A percentile compares a stretch with the other conserved stretches of the same genome.
Evolutionary conservation across 1,139 yeast species (phyloP).

Genomic region (Geotrichum carabidarum): DNA sequence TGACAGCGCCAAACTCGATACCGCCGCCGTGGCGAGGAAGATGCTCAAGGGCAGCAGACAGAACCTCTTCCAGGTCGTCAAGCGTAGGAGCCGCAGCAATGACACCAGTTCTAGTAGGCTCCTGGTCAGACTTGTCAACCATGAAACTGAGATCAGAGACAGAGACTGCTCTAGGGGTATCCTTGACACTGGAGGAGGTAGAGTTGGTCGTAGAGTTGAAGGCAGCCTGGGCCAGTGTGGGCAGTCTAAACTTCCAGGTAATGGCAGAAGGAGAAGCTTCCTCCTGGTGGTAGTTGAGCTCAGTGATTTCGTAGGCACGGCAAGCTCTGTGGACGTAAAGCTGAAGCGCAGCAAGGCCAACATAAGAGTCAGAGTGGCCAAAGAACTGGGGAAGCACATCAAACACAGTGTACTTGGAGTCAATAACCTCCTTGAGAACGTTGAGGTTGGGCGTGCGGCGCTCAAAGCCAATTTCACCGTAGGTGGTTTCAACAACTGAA

Average conservation of each 20-base stretch:
- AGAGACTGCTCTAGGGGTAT: slow-evolving; percentile 71
- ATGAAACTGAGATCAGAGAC: slow-evolving; percentile 87
- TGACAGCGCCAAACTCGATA: slow-evolving; percentile 25
- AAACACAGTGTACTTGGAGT: slow-evolving; percentile 91
- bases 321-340: slow-evolving; percentile 94
- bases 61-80: slow-evolving; percentile 83
- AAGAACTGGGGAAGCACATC: slow-evolving; percentile 92
- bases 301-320: slow-evolving; percentile 88
- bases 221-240: slow-evolving; percentile 63
- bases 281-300: slow-evolving; percentile 58
- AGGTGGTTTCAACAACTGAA: slow-evolving; percentile 76
- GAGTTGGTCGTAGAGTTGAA: slow-evolving; percentile 25
- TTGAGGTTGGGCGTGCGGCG: slow-evolving; percentile 81
- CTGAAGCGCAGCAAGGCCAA: slow-evolving; percentile 93
- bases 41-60: slow-evolving; percentile 68
- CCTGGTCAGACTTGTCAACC: slow-evolving; percentile 56
- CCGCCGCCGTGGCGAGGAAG: slow-evolving; percentile 46
- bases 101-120: slow-evolving; percentile 77
- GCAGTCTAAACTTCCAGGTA: slow-evolving; percentile 88
- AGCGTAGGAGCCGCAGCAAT: slow-evolving; percentile 76
- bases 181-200: slow-evolving; percentile 22
- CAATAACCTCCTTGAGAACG: slow-evolving; percentile 83
- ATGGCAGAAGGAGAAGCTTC: slow-evolving; percentile 54
- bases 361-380: slow-evolving; percentile 77
- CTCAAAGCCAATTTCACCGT: slow-evolving; percentile 69